A percentile compares a stretch with the other conserved stretches of the same genome.
Conservation (phyloP, 164 flowering plant species). For the Houttuynia cordata region DNA sequence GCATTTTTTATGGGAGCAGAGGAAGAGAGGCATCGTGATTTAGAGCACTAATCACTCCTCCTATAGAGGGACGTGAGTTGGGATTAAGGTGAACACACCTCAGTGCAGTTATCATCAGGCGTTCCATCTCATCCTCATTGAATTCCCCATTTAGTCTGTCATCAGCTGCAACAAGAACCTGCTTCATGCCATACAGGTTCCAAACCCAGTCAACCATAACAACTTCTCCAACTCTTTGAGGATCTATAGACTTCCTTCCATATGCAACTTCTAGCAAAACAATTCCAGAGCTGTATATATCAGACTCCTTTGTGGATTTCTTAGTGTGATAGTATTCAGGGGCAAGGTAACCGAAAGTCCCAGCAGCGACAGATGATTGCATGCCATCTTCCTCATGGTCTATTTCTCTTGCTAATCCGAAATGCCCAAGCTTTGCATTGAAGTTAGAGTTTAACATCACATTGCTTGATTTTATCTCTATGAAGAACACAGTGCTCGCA, state of each 20-base stretch:
- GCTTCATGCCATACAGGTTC: slow-evolving; percentile 52
- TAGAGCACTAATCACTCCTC: slow-evolving; percentile 65
- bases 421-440: slow-evolving; percentile 46
- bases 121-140: slow-evolving; percentile 54
- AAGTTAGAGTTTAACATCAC: slow-evolving; percentile 27
- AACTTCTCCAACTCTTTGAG: slow-evolving; percentile 19
- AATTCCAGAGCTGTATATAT: slow-evolving; percentile 79
- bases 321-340: slow-evolving; percentile 72
- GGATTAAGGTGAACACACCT: slow-evolving; percentile 80
- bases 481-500: slow-evolving; percentile 48
- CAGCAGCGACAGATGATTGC: slow-evolving; percentile 67
- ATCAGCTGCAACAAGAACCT: slow-evolving; percentile 45
- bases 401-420: slow-evolving; percentile 56
- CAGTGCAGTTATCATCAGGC: slow-evolving; percentile 54
- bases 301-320: slow-evolving; percentile 68
- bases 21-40: slow-evolving; percentile 58
- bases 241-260: slow-evolving; percentile 72
- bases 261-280: slow-evolving; percentile 72
- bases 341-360: slow-evolving; percentile 85
- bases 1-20: background rate
- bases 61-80: slow-evolving; percentile 56
- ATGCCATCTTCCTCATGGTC: slow-evolving; percentile 65
- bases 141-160: slow-evolving; percentile 33
- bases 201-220: slow-evolving; percentile 90
- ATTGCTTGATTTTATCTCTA: slow-evolving; percentile 47